Percentiles rank a stretch among this genome's conserved stretches.
These are phyloP conservation scores for Ambrosia artemisiifolia DNA, from an alignment of 129 eudicot species.

Conservation along the genomic window DNA sequence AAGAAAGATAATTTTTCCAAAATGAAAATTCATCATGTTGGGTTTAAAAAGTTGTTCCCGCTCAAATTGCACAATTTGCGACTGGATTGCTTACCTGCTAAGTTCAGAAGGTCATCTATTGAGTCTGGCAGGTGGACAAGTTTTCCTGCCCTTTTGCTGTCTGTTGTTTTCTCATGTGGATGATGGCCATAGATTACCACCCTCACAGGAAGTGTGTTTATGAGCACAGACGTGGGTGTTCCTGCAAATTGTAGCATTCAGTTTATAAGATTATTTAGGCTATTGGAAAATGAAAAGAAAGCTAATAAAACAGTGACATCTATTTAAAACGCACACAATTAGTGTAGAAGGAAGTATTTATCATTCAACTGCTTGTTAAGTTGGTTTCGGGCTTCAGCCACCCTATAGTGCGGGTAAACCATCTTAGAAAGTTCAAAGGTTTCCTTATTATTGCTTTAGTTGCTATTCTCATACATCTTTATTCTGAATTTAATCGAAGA, in stretches of 20 bases:
- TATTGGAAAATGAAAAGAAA: neutral
- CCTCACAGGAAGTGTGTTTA: slow-evolving; percentile 40
- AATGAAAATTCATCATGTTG: neutral
- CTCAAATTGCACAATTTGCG: slow-evolving; percentile 9
- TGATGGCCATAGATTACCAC: slow-evolving; percentile 72
- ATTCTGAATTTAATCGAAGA: neutral
- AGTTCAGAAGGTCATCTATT: slow-evolving; percentile 48
- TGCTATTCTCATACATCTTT: slow-evolving; percentile 1
- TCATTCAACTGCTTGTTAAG: slow-evolving; percentile 14
- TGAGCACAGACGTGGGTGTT: slow-evolving; percentile 25
- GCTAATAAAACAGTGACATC: neutral
- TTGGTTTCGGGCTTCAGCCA: slow-evolving; percentile 14
- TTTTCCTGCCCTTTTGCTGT: slow-evolving; percentile 48
- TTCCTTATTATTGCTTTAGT: neutral
- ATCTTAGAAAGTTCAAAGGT: slow-evolving; percentile 8
- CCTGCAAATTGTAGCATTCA: slow-evolving; percentile 39
- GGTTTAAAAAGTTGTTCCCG: neutral
- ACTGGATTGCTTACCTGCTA: slow-evolving; percentile 60
- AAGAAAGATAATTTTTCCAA: neutral
- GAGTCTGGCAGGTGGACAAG: slow-evolving; percentile 73
- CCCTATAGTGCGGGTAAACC: neutral
- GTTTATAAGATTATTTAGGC: neutral
- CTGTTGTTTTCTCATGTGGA: slow-evolving; percentile 43
- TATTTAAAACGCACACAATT: neutral
- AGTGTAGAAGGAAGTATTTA: slow-evolving; percentile 13